Evolutionary conservation across 352 stramenopile species (phyloP).

Genomic region (Pythium brachiatum): DNA sequence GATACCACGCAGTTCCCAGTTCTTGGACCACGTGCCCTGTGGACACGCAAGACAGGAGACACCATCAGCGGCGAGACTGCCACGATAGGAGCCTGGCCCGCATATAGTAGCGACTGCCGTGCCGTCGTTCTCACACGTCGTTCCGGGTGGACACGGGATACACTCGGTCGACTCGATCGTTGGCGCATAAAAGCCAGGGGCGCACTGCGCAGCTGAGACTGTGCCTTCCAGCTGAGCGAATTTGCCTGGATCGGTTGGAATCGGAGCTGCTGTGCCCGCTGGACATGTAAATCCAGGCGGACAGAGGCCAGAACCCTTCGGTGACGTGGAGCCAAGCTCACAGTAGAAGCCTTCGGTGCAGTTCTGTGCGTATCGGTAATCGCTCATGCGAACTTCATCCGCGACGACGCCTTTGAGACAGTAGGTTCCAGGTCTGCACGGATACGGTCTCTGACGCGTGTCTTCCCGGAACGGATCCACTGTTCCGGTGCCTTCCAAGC

Average conservation of each 20-base stretch:
- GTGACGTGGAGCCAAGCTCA: constrained; percentile 88
- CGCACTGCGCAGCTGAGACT: constrained; percentile 88
- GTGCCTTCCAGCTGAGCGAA: constrained; percentile 92
- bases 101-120: constrained; percentile 89
- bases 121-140: constrained; percentile 89
- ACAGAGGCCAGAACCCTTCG: constrained; percentile 93
- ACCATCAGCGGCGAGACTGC: constrained; percentile 80
- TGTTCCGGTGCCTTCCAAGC: constrained; percentile 91
- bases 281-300: constrained; percentile 94
- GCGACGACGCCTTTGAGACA: constrained; percentile 93
- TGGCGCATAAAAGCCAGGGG: constrained; percentile 94
- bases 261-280: constrained; percentile 89
- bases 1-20: constrained; percentile 95
- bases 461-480: constrained; percentile 96
- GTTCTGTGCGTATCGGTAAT: constrained; percentile 92
- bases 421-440: constrained; percentile 94
- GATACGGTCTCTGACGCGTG: constrained; percentile 93
- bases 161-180: constrained; percentile 94
- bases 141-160: constrained; percentile 91
- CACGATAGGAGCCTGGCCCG: constrained; percentile 91
- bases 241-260: constrained; percentile 90
- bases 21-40: constrained; percentile 97
- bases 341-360: constrained; percentile 95
- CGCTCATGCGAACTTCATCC: constrained; percentile 80
- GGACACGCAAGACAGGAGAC: constrained; percentile 89